Percentiles rank a stretch among this genome's conserved stretches.
phyloP scores from a whole-genome alignment of 2,329 filamentous ascomycete genomes.

The Emericellopsis atlantica region DNA sequence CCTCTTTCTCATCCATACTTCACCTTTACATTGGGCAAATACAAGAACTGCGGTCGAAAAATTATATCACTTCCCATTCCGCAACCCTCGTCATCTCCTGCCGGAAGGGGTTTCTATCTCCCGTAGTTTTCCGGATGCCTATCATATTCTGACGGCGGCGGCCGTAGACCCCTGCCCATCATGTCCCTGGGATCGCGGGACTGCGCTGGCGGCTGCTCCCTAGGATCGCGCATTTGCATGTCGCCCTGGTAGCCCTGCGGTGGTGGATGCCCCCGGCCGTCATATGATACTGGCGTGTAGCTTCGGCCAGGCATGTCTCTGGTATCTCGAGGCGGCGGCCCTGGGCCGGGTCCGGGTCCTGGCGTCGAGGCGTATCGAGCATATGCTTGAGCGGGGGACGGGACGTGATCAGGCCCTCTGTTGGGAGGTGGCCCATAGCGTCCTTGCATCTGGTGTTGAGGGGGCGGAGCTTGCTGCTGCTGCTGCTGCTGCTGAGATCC shows the following conservation, averaged over 20 bases:
- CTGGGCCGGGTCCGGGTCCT: slow-evolving; percentile 20
- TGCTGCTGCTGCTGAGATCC: slow-evolving; percentile 16
- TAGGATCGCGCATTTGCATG: slow-evolving; percentile 12
- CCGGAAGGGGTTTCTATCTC: slow-evolving; percentile 14
- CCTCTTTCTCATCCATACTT: too few species aligned
- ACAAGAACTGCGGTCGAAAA: too few species aligned
- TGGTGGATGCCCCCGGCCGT: slow-evolving; percentile 17
- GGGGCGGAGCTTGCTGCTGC: slow-evolving; percentile 3
- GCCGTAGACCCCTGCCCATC: slow-evolving; percentile 25
- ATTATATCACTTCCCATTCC: too few species aligned
- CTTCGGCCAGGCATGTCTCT: slow-evolving; percentile 27
- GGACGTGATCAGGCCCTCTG: slow-evolving; percentile 26
- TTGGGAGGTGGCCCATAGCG: slow-evolving; percentile 23
- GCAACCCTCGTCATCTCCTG: too few species aligned
- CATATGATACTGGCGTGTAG: slow-evolving; percentile 32
- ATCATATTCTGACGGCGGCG: slow-evolving; percentile 30
- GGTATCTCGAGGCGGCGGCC: slow-evolving; percentile 22
- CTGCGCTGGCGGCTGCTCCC: slow-evolving; percentile 8
- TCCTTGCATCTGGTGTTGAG: slow-evolving; percentile 21
- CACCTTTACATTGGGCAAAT: too few species aligned
- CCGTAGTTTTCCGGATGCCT: slow-evolving; percentile 30
- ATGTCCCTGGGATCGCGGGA: slow-evolving; percentile 26
- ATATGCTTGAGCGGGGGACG: slow-evolving; percentile 25
- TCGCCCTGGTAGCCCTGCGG: slow-evolving; percentile 10
- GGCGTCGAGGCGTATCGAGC: slow-evolving; percentile 30